Conservation (phyloP, 768 basidiomycete genomes). For the Xerocomellus dryophilus region DNA sequence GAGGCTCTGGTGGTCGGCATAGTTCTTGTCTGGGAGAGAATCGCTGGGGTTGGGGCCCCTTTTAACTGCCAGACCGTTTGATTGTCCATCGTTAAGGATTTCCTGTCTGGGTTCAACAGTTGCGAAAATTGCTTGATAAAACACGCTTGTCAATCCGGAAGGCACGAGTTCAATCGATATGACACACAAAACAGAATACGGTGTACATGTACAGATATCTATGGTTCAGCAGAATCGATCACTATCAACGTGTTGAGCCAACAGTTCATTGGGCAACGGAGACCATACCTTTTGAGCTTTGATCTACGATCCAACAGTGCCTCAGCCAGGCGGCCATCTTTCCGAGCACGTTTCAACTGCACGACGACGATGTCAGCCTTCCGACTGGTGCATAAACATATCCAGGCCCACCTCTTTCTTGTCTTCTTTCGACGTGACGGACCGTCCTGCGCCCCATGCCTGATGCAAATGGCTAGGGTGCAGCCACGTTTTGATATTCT, state of each 20-base stretch:
- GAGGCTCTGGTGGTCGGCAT: not conserved
- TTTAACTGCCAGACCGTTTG: slow-evolving; percentile 4
- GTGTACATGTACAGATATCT: slow-evolving; percentile 13
- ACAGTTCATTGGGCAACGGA: not conserved
- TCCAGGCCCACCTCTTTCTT: slow-evolving; percentile 59
- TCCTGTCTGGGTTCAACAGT: not conserved
- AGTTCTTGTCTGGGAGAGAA: not conserved
- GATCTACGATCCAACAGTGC: slow-evolving; percentile 74
- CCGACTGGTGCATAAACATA: slow-evolving; percentile 2
- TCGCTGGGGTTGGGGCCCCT: not conserved
- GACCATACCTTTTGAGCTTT: slow-evolving; percentile 76
- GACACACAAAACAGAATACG: slow-evolving; percentile 1
- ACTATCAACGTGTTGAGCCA: slow-evolving; percentile 23
- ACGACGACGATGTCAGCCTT: slow-evolving; percentile 1
- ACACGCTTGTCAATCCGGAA: not conserved
- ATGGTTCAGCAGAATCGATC: slow-evolving; percentile 44
- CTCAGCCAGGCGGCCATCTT: slow-evolving; percentile 79
- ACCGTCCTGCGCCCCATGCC: slow-evolving; percentile 80
- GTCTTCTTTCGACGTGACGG: slow-evolving; percentile 65
- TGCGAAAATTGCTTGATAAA: not conserved
- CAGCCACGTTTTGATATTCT: slow-evolving; percentile 1
- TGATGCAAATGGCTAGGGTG: slow-evolving; percentile 63
- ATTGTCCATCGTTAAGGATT: slow-evolving; percentile 4
- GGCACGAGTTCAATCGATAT: slow-evolving; percentile 17
- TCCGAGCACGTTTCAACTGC: slow-evolving; percentile 73